A percentile compares a stretch with the other conserved stretches of the same genome.
Conservation (phyloP, 768 basidiomycete genomes). For the Erythrobasidium yunnanense region DNA sequence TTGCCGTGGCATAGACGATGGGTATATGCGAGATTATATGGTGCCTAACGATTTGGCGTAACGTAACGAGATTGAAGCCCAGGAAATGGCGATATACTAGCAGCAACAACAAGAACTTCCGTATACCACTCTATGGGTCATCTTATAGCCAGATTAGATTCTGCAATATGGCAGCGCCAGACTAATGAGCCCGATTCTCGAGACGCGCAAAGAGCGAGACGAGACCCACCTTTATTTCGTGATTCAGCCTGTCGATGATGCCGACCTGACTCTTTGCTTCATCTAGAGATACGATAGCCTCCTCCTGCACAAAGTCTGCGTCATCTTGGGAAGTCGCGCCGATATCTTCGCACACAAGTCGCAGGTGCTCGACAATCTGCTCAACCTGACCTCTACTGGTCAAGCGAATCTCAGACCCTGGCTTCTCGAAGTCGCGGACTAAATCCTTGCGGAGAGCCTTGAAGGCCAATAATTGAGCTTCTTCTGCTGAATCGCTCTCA, state of each 20-base stretch:
- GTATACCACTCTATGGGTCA: no score
- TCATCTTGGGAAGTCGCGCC: slow-evolving; percentile 10
- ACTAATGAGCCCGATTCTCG: neutral
- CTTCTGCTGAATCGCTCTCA: neutral
- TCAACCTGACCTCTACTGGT: slow-evolving; percentile 5
- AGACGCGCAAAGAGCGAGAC: no score
- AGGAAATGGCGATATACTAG: no score
- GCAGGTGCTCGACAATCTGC: slow-evolving; percentile 7
- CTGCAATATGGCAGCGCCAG: neutral
- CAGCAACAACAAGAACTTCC: no score
- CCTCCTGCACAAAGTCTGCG: neutral
- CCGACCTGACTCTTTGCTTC: slow-evolving; percentile 2
- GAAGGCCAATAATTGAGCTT: slow-evolving; percentile 12
- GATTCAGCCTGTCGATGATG: slow-evolving; percentile 13
- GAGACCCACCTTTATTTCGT: slow-evolving; percentile 16
- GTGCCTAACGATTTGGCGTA: no score
- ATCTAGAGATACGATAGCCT: slow-evolving; percentile 2
- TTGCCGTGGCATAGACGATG: no score
- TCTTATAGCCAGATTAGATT: slow-evolving; percentile 20
- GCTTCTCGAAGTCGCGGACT: slow-evolving; percentile 11
- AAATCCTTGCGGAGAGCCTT: slow-evolving; percentile 30
- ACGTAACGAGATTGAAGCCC: no score
- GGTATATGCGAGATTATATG: no score
- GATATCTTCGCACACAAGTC: slow-evolving; percentile 10
- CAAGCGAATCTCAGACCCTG: neutral